A percentile compares a stretch with the other conserved stretches of the same genome.
Conservation (phyloP, 805 yeast species). For the Ascoidea rubescens region DNA sequence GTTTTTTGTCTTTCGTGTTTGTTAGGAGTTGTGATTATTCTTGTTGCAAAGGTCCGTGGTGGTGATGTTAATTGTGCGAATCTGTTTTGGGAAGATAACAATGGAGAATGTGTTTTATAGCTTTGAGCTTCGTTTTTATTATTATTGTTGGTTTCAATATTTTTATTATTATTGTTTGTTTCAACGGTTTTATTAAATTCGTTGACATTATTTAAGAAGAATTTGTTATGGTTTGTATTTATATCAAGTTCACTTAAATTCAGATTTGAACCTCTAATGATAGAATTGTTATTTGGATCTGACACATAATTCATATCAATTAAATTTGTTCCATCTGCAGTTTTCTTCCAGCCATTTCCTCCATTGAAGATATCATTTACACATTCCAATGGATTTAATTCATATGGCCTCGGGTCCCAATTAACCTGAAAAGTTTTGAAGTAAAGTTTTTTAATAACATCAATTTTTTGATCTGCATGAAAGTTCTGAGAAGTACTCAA, state of each 20-base stretch:
- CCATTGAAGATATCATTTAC: conserved; percentile 63
- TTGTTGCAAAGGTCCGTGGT: not conserved
- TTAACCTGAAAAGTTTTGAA: conserved; percentile 41
- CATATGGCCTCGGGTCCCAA: conserved; percentile 45
- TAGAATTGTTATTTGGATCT: not conserved
- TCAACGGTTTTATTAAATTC: not conserved
- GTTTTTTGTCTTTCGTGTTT: not conserved
- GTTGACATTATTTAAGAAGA: not conserved
- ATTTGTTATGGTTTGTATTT: not conserved
- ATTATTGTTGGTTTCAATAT: not conserved
- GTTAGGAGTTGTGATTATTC: not conserved
- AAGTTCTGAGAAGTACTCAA: not conserved
- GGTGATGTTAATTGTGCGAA: not conserved
- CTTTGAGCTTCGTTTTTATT: not conserved
- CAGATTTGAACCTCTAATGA: not conserved
- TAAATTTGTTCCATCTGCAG: conserved; percentile 28
- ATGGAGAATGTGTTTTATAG: not conserved
- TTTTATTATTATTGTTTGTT: not conserved
- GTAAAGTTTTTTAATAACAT: conserved; percentile 24
- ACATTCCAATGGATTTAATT: conserved; percentile 56
- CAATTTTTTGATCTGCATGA: conserved; percentile 1
- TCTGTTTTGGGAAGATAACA: not conserved
- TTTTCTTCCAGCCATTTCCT: conserved; percentile 52
- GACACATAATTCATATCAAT: conserved; percentile 20
- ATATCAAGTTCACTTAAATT: not conserved